A percentile compares a stretch with the other conserved stretches of the same genome.
Conservation (phyloP, 202 grass and related monocot species). For the Carex arenaria region DNA sequence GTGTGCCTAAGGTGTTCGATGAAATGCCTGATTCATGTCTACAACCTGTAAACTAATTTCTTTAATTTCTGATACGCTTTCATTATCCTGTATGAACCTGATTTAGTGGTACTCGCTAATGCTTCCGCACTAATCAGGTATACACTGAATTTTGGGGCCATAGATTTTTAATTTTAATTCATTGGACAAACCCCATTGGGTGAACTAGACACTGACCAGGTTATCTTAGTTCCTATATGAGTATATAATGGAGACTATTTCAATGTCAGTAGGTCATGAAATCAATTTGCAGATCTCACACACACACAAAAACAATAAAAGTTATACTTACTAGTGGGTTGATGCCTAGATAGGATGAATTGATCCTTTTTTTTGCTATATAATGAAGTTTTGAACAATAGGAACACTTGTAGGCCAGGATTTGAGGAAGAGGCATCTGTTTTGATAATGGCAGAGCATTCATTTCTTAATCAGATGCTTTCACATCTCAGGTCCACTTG, state of each 20-base stretch:
- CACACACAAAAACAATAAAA: not conserved
- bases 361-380: not conserved
- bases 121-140: not conserved
- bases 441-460: slow-evolving; percentile 31
- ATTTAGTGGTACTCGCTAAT: not conserved
- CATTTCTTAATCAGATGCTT: slow-evolving; percentile 70
- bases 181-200: not conserved
- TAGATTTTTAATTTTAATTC: not conserved
- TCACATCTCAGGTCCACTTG: slow-evolving; percentile 59
- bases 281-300: not conserved
- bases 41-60: not conserved
- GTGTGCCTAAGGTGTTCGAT: slow-evolving; percentile 13
- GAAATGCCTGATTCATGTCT: slow-evolving; percentile 11
- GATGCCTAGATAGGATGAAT: not conserved
- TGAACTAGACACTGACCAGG: not conserved
- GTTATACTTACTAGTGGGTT: not conserved
- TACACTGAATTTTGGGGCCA: not conserved
- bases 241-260: not conserved
- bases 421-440: not conserved
- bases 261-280: not conserved
- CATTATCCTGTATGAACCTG: not conserved
- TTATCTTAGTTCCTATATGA: not conserved
- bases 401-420: not conserved
- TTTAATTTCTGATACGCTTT: not conserved
- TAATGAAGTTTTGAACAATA: not conserved